Conservation (phyloP, 2,329 filamentous ascomycete species). For the Colletotrichum sp. region DNA sequence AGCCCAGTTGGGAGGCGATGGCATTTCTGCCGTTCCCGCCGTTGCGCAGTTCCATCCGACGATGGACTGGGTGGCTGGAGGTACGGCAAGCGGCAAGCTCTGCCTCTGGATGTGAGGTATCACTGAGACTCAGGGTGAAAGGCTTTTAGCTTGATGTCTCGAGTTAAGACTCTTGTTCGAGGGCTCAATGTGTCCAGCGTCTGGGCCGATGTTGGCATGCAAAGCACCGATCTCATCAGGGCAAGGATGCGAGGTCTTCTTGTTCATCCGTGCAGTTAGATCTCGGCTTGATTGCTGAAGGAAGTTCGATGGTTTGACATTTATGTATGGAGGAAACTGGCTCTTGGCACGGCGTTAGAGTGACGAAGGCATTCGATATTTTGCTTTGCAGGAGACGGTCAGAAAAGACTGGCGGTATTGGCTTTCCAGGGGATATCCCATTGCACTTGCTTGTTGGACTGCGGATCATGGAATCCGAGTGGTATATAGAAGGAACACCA, state of each 20-base stretch:
- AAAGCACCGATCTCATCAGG: background rate
- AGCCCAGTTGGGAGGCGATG: conserved; percentile 85
- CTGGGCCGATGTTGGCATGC: background rate
- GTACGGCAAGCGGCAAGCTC: conserved; percentile 89
- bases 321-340: background rate
- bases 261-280: background rate
- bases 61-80: conserved; percentile 89
- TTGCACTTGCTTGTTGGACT: background rate
- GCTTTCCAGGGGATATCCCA: background rate
- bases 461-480: background rate
- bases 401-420: background rate
- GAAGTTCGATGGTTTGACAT: background rate
- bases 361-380: background rate
- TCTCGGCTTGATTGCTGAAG: background rate
- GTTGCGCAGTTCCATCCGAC: conserved; percentile 90
- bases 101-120: conserved; percentile 79
- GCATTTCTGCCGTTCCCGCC: conserved; percentile 92
- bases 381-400: background rate
- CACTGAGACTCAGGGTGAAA: background rate
- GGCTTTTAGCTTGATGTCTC: background rate
- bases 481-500: background rate
- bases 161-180: background rate
- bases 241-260: background rate
- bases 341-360: background rate
- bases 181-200: background rate